phyloP scores from a whole-genome alignment of 1,139 yeast species.

The Diutina pseudorugosa region DNA sequence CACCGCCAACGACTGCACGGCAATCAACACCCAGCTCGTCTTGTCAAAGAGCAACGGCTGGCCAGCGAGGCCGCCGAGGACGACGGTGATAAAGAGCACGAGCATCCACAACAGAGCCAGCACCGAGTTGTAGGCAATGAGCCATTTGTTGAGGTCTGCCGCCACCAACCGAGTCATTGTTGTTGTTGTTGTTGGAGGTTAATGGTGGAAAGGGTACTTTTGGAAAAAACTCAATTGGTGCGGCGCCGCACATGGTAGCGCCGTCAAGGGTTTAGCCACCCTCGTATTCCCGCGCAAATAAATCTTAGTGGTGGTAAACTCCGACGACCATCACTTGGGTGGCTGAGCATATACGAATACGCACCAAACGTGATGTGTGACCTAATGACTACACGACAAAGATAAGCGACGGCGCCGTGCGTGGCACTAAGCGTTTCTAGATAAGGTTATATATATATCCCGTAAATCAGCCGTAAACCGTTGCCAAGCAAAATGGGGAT shows the following conservation, averaged over 20 bases:
- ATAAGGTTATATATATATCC: no score
- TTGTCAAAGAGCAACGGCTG: conserved; percentile 51
- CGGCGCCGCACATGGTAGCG: no score
- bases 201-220: background rate
- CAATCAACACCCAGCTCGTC: conserved; percentile 47
- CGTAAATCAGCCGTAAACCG: background rate
- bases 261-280: no score
- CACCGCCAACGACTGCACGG: conserved; percentile 73
- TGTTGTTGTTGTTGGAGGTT: background rate
- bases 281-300: no score
- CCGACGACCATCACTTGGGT: no score
- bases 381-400: background rate
- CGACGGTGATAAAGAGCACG: conserved; percentile 29
- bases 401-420: background rate
- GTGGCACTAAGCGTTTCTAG: no score
- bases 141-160: conserved; percentile 25
- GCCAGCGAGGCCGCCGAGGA: conserved; percentile 27
- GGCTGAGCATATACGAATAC: background rate
- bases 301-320: no score
- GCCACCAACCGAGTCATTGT: conserved; percentile 1
- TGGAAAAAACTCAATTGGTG: no score
- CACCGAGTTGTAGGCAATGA: conserved; percentile 32
- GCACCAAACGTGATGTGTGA: no score
- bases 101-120: conserved; percentile 35
- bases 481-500: background rate